Conservation (phyloP, 2,329 filamentous ascomycete species). For the Trichoderma lentiforme region DNA sequence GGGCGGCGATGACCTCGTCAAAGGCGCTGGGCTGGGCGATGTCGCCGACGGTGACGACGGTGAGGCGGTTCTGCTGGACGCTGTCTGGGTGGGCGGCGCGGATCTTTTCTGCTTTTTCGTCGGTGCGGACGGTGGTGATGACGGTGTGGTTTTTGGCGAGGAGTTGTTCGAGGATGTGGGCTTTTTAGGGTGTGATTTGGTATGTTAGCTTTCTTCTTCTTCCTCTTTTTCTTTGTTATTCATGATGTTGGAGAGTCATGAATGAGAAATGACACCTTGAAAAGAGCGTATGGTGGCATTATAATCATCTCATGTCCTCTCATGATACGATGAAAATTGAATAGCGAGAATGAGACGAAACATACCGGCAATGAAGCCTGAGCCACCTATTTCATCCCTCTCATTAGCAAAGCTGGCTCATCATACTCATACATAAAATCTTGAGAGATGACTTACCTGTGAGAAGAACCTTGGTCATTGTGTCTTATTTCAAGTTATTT, state of each 20-base stretch:
- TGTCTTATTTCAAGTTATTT: neutral
- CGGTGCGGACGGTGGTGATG: conserved; percentile 54
- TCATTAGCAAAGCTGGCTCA: neutral
- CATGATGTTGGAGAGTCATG: neutral
- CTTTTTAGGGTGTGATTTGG: conserved; percentile 28
- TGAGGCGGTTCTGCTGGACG: conserved; percentile 41
- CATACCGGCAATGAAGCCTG: conserved; percentile 36
- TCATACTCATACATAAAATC: neutral
- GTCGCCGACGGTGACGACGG: conserved; percentile 66
- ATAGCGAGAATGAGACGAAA: neutral
- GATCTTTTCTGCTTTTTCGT: conserved; percentile 52
- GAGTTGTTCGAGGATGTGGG: conserved; percentile 54
- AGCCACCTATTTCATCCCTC: conserved; percentile 27
- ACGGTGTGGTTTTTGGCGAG: conserved; percentile 49
- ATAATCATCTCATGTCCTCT: neutral
- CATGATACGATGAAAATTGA: neutral
- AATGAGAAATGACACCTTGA: neutral
- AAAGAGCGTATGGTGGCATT: neutral
- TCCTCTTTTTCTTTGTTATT: neutral
- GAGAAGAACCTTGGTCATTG: conserved; percentile 33
- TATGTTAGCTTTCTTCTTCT: neutral
- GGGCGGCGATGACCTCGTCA: conserved; percentile 51
- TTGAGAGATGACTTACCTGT: conserved; percentile 24
- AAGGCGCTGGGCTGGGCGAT: conserved; percentile 73
- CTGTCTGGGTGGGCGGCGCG: conserved; percentile 43